Conservation (phyloP, 2,329 filamentous ascomycete species). For the Zymoseptoria passerinii region DNA sequence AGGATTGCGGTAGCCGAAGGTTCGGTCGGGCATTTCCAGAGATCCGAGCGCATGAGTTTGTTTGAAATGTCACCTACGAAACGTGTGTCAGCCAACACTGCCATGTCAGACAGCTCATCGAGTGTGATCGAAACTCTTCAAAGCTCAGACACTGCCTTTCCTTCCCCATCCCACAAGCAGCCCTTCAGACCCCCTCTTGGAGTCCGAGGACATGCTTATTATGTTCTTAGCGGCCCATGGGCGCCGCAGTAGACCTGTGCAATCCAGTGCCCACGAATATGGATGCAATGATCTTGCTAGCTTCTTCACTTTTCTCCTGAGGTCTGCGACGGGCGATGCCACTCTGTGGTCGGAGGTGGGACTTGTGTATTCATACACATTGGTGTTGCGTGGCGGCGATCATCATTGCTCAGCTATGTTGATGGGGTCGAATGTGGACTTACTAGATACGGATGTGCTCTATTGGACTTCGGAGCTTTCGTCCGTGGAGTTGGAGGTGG, state of each 20-base stretch:
- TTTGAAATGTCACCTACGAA: too few relatives aligned
- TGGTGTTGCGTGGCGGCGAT: neutral
- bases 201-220: neutral
- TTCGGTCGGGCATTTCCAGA: too few relatives aligned
- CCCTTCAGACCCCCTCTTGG: neutral
- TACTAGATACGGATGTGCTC: too few relatives aligned
- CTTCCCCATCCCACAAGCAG: neutral
- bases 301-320: neutral
- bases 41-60: too few relatives aligned
- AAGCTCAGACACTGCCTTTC: neutral
- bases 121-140: too few relatives aligned
- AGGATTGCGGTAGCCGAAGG: too few relatives aligned
- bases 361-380: neutral
- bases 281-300: too few relatives aligned
- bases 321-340: neutral
- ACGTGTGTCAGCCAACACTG: too few relatives aligned
- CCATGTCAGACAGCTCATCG: too few relatives aligned
- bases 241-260: neutral
- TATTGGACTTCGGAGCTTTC: slow-evolving; percentile 65
- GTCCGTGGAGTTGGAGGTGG: slow-evolving; percentile 86
- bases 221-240: neutral
- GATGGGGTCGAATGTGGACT: too few relatives aligned
- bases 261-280: neutral
- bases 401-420: too few relatives aligned
- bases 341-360: neutral